Evolutionary conservation across 257 asterid genomes (phyloP).

Genomic region (Solanum rostratum): DNA sequence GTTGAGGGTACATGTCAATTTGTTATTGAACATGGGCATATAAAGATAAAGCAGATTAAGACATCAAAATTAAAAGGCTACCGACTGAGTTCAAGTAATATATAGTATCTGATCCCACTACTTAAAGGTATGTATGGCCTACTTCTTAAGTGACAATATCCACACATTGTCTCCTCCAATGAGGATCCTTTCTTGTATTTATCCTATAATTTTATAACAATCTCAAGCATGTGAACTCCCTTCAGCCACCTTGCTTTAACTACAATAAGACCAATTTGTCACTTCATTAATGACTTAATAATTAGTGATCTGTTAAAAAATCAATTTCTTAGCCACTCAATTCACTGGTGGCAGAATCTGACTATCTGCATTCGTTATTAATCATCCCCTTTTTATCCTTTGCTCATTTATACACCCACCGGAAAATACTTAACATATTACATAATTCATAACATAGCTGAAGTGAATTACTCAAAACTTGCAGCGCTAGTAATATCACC

Average conservation of each 20-base stretch:
- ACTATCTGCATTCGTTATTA: neutral
- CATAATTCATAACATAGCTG: neutral
- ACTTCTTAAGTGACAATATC: neutral
- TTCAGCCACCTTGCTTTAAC: neutral
- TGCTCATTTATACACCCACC: neutral
- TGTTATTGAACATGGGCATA: neutral
- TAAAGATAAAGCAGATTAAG: neutral
- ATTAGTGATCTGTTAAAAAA: neutral
- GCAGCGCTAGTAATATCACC: neutral
- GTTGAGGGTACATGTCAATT: neutral
- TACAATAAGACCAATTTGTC: neutral
- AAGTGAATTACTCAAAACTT: neutral
- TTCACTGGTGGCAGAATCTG: neutral
- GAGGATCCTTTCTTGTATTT: neutral
- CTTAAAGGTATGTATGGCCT: neutral
- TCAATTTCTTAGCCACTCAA: neutral
- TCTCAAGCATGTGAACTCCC: neutral
- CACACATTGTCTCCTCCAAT: neutral
- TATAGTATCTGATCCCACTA: neutral
- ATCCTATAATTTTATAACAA: neutral
- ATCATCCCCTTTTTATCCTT: neutral
- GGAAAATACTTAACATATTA: neutral
- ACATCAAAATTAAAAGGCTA: neutral
- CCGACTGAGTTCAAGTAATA: neutral
- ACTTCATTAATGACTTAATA: neutral